Evolutionary conservation across 768 basidiomycete species (phyloP).

Genomic region (Tylopilus balloui): DNA sequence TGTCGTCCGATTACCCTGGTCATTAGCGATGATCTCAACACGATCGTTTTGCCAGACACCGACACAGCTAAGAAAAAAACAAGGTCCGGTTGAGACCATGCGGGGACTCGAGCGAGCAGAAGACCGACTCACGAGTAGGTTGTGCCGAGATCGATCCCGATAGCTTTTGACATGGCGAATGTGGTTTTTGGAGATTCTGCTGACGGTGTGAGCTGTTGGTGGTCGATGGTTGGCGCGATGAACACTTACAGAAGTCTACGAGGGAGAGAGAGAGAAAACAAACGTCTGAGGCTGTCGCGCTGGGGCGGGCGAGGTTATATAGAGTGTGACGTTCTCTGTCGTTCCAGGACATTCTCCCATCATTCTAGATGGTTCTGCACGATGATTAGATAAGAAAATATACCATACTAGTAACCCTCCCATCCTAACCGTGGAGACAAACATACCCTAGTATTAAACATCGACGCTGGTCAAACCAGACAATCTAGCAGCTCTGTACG

Average conservation of each 20-base stretch:
- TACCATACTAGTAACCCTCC: conserved; percentile 4
- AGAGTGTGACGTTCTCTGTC: conserved; percentile 24
- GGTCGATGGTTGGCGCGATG: neutral
- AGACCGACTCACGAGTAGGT: conserved; percentile 74
- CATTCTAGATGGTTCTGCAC: conserved; percentile 34
- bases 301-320: conserved; percentile 24
- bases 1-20: conserved; percentile 93
- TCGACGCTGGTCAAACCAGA: conserved; percentile 10
- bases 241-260: conserved; percentile 17
- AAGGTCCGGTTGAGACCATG: conserved; percentile 6
- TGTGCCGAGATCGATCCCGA: conserved; percentile 89
- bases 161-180: conserved; percentile 64
- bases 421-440: neutral
- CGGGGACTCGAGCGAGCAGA: neutral
- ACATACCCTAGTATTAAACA: no score
- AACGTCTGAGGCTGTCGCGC: conserved; percentile 8
- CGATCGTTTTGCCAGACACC: conserved; percentile 99
- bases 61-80: conserved; percentile 66
- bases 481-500: conserved; percentile 26
- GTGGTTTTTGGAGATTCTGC: conserved; percentile 4
- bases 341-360: conserved; percentile 33
- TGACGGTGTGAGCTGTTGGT: conserved; percentile 7
- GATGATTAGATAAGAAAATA: conserved; percentile 31
- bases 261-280: conserved; percentile 8
- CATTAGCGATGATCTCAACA: conserved; percentile 96